Evolutionary conservation across 2,329 filamentous ascomycete species (phyloP).

Genomic region (Trichoderma lentiforme): DNA sequence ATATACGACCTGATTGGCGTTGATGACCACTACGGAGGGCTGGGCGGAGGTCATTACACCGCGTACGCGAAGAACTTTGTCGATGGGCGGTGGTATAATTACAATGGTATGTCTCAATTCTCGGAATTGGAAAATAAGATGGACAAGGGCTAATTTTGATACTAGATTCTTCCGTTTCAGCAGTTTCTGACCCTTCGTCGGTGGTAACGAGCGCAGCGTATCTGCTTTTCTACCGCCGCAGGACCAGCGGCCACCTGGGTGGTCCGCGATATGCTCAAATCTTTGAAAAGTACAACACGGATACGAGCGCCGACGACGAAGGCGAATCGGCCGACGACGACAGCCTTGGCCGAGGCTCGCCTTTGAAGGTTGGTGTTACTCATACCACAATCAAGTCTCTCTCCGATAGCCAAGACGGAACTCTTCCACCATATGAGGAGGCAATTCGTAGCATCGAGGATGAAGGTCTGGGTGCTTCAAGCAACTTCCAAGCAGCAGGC

Average conservation of each 20-base stretch:
- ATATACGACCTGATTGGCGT: conserved; percentile 93
- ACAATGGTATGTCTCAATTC: conserved; percentile 70
- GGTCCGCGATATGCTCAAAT: conserved; percentile 72
- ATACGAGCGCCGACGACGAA: conserved; percentile 48
- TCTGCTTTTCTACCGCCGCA: conserved; percentile 90
- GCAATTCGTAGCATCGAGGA: conserved; percentile 43
- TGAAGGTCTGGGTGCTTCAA: conserved; percentile 43
- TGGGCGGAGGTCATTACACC: conserved; percentile 95
- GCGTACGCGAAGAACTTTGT: conserved; percentile 91
- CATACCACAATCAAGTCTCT: conserved; percentile 29
- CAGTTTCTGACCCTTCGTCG: conserved; percentile 54
- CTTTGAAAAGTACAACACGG: conserved; percentile 58
- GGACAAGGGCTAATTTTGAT: conserved; percentile 37
- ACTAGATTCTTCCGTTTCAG: conserved; percentile 70
- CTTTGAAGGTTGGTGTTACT: neutral
- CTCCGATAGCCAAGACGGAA: conserved; percentile 29
- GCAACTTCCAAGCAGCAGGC: conserved; percentile 31
- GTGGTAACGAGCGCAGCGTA: conserved; percentile 80
- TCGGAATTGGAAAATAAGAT: neutral
- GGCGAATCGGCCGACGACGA: conserved; percentile 69
- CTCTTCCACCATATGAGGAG: conserved; percentile 33
- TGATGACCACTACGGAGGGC: conserved; percentile 90
- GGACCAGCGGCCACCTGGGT: conserved; percentile 72
- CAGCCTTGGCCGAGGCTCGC: conserved; percentile 39
- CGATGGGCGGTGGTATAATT: conserved; percentile 89